Conservation (phyloP, 345 rosid species). For the Hypericum perforatum region DNA sequence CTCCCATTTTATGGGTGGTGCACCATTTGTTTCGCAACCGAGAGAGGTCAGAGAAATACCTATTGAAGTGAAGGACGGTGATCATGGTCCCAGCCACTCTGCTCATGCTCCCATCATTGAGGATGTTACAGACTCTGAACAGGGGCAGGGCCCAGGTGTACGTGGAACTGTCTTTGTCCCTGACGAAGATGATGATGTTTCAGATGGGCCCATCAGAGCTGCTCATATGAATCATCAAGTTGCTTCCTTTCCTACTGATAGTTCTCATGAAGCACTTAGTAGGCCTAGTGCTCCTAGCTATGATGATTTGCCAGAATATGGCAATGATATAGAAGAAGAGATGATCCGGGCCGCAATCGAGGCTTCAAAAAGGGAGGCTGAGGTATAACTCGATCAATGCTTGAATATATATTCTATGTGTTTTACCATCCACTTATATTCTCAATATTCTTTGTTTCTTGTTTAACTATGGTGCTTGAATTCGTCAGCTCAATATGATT, state of each 20-base stretch:
- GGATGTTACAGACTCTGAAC: constrained; percentile 62
- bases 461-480: not conserved
- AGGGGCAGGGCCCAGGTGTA: constrained; percentile 33
- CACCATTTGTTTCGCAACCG: constrained; percentile 64
- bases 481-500: constrained; percentile 8
- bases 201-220: not conserved
- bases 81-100: constrained; percentile 36
- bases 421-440: too few relatives aligned
- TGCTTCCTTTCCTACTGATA: not conserved
- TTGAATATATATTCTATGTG: too few relatives aligned
- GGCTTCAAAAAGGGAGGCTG: constrained; percentile 77
- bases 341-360: constrained; percentile 97
- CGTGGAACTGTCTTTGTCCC: constrained; percentile 49
- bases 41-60: constrained; percentile 86
- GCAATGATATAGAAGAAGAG: constrained; percentile 91
- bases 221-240: too few relatives aligned
- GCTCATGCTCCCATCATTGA: constrained; percentile 55
- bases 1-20: constrained; percentile 32
- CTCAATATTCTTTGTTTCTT: too few relatives aligned
- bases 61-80: constrained; percentile 64
- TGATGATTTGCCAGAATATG: constrained; percentile 39
- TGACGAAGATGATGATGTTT: constrained; percentile 18
- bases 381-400: constrained; percentile 17
- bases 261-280: constrained; percentile 16
- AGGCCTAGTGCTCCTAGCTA: constrained; percentile 37